Evolutionary conservation across 2,329 filamentous ascomycete genomes (phyloP), one percentile per base, ranked within the genome.

Genomic region (Aspergillus eucalypticola): DNA sequence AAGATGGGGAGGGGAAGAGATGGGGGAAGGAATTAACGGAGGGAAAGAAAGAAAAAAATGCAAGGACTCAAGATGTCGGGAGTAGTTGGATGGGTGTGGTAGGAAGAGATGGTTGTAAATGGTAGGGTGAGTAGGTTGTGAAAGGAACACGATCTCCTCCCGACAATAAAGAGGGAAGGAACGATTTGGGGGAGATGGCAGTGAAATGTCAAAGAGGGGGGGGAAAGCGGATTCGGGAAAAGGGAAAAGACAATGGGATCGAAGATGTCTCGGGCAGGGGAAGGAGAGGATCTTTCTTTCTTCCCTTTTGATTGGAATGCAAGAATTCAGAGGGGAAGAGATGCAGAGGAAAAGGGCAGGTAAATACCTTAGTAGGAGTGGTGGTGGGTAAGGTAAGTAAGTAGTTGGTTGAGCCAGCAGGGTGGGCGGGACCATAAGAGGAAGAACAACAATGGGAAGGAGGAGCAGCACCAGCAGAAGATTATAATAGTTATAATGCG

Each of bases 341-440:
- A 60, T 21, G 35, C 52, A 48, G 50, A 51, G 32, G 32, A 35
- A 52, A 54, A 59, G 65, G 60, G 53, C 58, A 56, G 62, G 60
- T 64, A 64, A 62, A 54, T 64, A 61, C 55, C 56, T 48, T 54
- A 55, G 44, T 35, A 25, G 48, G 29, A 41, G 48, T 58, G 23
- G 48, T 38, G 44, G 48, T 58, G 23, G 54, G 56, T 29, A 21
- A 21, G 19, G 19, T 21, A 21, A 21, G 19, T 21, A 21, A 21
- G 19, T 21, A 54, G 65, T 61, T 62, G 61, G 62, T 53, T 61
- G 59, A 48, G 29, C 59, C 32, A 54, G 35, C 52, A 46, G 53
- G 53, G 53, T 55, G 32, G 35, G 53, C 32, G 29, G 56, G 56
- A 50, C 58, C 64, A 66, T 58, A 63, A 62, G 64, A 64, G 61